Evolutionary conservation across 2,329 filamentous ascomycete species (phyloP), one percentile per base, ranked within the genome.

Genomic region (Fusarium buharicum): DNA sequence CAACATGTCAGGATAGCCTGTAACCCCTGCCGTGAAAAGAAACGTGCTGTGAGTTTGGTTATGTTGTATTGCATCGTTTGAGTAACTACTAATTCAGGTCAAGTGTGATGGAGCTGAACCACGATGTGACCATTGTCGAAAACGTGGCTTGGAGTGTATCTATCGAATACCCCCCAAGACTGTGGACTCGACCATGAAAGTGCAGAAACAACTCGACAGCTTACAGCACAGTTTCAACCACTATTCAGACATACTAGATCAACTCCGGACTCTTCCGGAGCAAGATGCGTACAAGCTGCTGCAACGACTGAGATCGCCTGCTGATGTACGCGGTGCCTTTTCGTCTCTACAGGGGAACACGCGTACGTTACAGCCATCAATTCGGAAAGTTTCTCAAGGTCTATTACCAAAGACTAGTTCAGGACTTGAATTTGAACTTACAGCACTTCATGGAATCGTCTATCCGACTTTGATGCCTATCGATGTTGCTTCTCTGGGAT

Each of bases 1-100:
- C 51, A 52, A 18, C 30, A 55, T 52, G 47, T 52, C 47, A 55
- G 30, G 47, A 22, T 52, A 55, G 51, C 51, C n/a, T 55, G 51
- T 14, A 55, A 55, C 24, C 47, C 47, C 47, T 55, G 51, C 18
- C 51, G 47, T 2, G 51, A 55, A 4, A 55, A 52, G 37, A 55
- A 55, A 30, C 51, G 51, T 30, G 47, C 51, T 6, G 51, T 52
- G 38, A 51, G 37, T 43, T 14, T 13, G 10, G 14, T n/a, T n/a
- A 16, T 6, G 27, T 31, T 8, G 4, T 3, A 4, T n/a, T 12
- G 3, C 4, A 12, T 18, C 8, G 13, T 2, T 16, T 31, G 27
- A 11, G 27, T 12, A 31, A 12, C 12, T 14, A 12, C 51, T 54
- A 17, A 54, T 20, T 2, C 22, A 11, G 20, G 6, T 6, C 4